Conservation (phyloP, 208 protist species). For the Crithidia acanthocephali region DNA sequence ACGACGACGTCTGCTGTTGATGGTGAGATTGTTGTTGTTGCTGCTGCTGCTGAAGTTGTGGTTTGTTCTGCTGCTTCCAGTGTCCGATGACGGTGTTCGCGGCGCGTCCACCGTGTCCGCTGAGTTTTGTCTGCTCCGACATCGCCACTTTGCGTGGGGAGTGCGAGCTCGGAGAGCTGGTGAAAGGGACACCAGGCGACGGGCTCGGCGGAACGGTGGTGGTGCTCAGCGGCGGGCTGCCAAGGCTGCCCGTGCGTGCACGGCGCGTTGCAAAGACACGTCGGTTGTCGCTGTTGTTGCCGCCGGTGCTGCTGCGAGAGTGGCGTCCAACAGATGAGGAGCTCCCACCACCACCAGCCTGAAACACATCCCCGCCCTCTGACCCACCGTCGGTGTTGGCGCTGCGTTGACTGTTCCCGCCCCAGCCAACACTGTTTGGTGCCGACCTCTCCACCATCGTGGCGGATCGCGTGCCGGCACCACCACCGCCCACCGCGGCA, state of each 20-base stretch:
- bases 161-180: background rate
- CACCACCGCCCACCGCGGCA: background rate
- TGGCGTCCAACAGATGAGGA: too few species aligned
- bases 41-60: conserved; percentile 1
- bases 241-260: conserved; percentile 5
- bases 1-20: background rate
- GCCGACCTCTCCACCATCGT: background rate
- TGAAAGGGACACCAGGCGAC: background rate
- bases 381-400: background rate
- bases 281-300: too few species aligned
- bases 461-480: background rate
- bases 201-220: background rate
- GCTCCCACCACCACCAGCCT: background rate
- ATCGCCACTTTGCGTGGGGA: background rate
- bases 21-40: too few species aligned
- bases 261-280: background rate
- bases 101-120: background rate
- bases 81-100: conserved; percentile 1
- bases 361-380: background rate
- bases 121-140: background rate
- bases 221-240: background rate
- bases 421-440: background rate
- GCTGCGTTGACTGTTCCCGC: background rate
- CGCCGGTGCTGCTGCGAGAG: too few species aligned
- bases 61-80: conserved; percentile 20